A percentile compares a stretch with the other conserved stretches of the same genome.
Evolutionary conservation across 2,329 filamentous ascomycete species (phyloP).

Genomic region (Penicillium sp.): DNA sequence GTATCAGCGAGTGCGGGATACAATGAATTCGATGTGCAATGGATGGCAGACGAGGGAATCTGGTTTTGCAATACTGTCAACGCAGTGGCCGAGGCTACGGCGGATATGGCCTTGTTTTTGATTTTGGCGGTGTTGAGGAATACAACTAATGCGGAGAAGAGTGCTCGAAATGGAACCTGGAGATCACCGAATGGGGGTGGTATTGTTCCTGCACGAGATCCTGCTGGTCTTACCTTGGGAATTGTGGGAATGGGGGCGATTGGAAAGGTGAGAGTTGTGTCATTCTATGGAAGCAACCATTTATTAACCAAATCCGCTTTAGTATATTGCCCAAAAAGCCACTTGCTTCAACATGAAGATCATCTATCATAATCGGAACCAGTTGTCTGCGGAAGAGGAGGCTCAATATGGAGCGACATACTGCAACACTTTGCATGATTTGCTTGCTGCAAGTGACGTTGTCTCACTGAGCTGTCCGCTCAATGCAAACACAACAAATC

Average conservation of each 20-base stretch:
- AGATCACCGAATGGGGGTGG: conserved; percentile 14
- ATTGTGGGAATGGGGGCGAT: conserved; percentile 54
- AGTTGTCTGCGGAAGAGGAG: conserved; percentile 35
- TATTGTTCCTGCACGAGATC: conserved; percentile 42
- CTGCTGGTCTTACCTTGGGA: conserved; percentile 47
- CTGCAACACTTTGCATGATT: conserved; percentile 38
- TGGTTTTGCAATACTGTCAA: conserved; percentile 58
- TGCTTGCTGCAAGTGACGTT: conserved; percentile 44
- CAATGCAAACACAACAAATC: conserved; percentile 39
- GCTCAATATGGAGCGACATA: conserved; percentile 37
- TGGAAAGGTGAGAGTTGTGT: conserved; percentile 36
- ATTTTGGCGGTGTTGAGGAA: conserved; percentile 50
- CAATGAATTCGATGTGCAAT: conserved; percentile 50
- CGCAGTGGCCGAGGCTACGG: conserved; percentile 56
- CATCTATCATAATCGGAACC: conserved; percentile 47
- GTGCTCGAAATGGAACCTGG: conserved; percentile 42
- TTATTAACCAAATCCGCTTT: background rate
- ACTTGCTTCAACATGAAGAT: conserved; percentile 47
- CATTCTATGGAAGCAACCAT: background rate
- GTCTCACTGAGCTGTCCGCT: conserved; percentile 54
- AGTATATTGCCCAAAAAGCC: conserved; percentile 43
- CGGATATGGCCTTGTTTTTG: conserved; percentile 54
- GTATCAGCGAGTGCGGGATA: conserved; percentile 51
- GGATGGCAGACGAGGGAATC: conserved; percentile 45
- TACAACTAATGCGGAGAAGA: conserved; percentile 42